A percentile compares a stretch with the other conserved stretches of the same genome.
These are phyloP conservation scores for Claviceps fusiformis DNA, from an alignment of 2,329 filamentous ascomycete genomes.

Conservation along the genomic window DNA sequence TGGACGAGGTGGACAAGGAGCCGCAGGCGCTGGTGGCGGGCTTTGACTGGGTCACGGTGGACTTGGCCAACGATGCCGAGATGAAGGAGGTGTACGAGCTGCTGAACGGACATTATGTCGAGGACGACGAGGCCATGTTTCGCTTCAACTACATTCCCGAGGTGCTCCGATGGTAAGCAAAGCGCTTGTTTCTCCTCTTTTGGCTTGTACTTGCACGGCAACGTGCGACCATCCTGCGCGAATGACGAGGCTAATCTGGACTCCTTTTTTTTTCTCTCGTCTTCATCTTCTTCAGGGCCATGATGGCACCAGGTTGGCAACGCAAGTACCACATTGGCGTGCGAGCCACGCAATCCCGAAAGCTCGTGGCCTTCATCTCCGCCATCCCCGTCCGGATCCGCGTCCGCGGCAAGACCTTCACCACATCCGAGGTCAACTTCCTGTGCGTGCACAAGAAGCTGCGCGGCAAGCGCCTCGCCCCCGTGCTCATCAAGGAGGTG, in stretches of 20 bases:
- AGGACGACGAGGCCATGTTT: constrained; percentile 95
- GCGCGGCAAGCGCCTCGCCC: constrained; percentile 78
- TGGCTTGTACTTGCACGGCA: too few relatives aligned
- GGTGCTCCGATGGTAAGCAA: constrained; percentile 70
- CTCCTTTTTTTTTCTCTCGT: too few relatives aligned
- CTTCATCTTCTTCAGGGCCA: constrained; percentile 45
- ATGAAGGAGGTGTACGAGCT: constrained; percentile 86
- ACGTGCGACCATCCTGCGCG: too few relatives aligned
- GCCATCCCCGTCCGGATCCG: constrained; percentile 77
- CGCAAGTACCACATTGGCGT: constrained; percentile 94
- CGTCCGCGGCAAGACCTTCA: constrained; percentile 61
- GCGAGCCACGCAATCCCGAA: constrained; percentile 66
- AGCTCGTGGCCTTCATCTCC: constrained; percentile 90
- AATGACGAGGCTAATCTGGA: not conserved
- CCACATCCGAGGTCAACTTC: constrained; percentile 92
- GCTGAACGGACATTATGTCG: constrained; percentile 87
- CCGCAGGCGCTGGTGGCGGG: constrained; percentile 63
- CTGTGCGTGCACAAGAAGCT: constrained; percentile 97
- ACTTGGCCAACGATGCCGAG: constrained; percentile 64
- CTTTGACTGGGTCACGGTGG: constrained; percentile 90
- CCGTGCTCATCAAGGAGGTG: constrained; percentile 94
- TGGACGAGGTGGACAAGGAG: constrained; percentile 66
- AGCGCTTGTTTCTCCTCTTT: too few relatives aligned
- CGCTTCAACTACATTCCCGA: constrained; percentile 88
- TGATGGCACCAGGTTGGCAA: constrained; percentile 89